Base-by-base conservation (phyloP, 768 basidiomycete species). In the Leccinum arenicola region DNA sequence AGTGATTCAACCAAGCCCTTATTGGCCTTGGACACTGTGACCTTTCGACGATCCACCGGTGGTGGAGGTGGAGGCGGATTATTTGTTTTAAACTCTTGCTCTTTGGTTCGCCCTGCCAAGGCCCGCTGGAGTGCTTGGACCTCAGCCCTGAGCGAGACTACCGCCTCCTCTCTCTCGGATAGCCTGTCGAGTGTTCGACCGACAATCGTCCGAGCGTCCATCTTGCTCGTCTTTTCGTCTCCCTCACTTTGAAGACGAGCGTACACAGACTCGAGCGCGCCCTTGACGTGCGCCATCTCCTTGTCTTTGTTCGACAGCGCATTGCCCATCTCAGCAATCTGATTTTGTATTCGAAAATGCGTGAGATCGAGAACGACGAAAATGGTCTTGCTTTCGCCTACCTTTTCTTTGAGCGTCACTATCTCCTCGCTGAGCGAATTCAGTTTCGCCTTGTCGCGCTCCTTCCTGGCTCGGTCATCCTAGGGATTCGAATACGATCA, bases 191-290 rank as follows among this genome's bases (percentile, higher is more conserved):
- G 85, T 2, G 86, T 82, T 35, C 82, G 82, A n/a, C 78, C 80
- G 0, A 86, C 91, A 62, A 95, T 87, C 12, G 78, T 66, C 56
- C 87, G 83, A 3, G 88, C 81, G 64, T 93, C 89, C 51, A 87
- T 68, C 52, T 84, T 84, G 0, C 78, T 73, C 51, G 71, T 78
- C 48, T 77, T 79, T 23, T 65, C 68, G 25, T 78, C 78, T 52
- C 82, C 80, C 48, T 82, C 73, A 6, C 82, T 77, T 6, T 81
- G 78, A 70, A 95, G 88, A n/a, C 89, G 82, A 11, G 86, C 86
- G 71, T 92, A 92, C 5, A 95, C 88, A 7, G 90, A 88, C 71
- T 94, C 91, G 38, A 97, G 77, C n/a, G 92, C 89, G 14, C 88
- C 86, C 68, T 93, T 92, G 40, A 95, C 80, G 65, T 88, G 91